Evolutionary conservation across 768 basidiomycete species (phyloP), one percentile per base, ranked within the genome.

Genomic region (Polyporus arcularius): DNA sequence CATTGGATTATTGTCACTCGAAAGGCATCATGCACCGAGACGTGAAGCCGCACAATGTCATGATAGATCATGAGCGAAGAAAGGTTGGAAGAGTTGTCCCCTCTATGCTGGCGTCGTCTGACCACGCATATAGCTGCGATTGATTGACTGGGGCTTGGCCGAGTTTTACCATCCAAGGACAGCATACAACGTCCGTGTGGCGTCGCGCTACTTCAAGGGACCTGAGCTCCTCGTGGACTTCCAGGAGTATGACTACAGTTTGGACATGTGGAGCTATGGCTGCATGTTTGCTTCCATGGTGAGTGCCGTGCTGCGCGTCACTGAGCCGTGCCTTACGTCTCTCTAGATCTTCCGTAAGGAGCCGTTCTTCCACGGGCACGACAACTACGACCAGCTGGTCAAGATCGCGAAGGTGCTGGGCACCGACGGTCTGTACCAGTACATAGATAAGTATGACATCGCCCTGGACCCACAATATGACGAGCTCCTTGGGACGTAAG

Each of bases 201-300:
- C 96, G 4, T 95, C 92, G 39, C 85, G 96, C 68, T 98, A 98
- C 80, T 98, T 97, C 82, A 98, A 98, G 73, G 96, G 96, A 1
- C 96, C 96, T 5, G 96, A 98, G 75, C 79, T 98, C 58, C 80
- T 98, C 58, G 95, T 98, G 61, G 96, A 98, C 74, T 98, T 97
- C 79, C 96, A 97, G 74, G 94, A 97, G 73, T 98, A 98, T 66
- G 96, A 98, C 74, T 97, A 97, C 73, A 93, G 91, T 74, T 77
- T 98, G 68, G 96, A 98, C 74, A 94, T 98, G 93, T 98, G 96
- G 96, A 95, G 93, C 77, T 88, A 92, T 71, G 96, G 96, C 16
- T 98, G 96, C 73, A 98, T 96, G 94, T 97, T 96, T 74, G 96
- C 96, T 9, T 94, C 92, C 16, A 98, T 98, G 96, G 96, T 96